phyloP scores from a whole-genome alignment of 768 basidiomycete species.

The Agaricus subrufescens region DNA sequence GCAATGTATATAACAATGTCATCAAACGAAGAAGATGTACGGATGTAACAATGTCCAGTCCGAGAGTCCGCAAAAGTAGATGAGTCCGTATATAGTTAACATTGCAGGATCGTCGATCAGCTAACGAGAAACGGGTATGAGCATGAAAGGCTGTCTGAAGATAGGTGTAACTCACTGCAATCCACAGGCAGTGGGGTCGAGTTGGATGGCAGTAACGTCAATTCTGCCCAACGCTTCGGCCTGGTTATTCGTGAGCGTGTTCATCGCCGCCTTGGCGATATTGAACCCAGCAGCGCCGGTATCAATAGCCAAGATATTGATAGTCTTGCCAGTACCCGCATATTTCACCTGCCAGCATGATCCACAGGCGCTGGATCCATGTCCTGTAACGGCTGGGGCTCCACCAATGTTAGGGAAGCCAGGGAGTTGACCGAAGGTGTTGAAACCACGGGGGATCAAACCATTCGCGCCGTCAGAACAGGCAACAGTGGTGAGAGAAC shows the following conservation, averaged over 20 bases:
- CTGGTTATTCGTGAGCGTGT: slow-evolving; percentile 42
- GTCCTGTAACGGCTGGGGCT: slow-evolving; percentile 38
- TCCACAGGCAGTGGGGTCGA: slow-evolving; percentile 46
- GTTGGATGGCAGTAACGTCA: slow-evolving; percentile 35
- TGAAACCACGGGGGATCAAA: slow-evolving; percentile 38
- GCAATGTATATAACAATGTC: too few species aligned
- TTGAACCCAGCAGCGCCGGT: slow-evolving; percentile 41
- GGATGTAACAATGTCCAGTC: too few species aligned
- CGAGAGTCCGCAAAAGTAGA: not conserved
- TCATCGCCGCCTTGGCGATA: slow-evolving; percentile 48
- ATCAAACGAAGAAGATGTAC: too few species aligned
- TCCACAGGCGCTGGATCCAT: slow-evolving; percentile 53
- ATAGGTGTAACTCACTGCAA: slow-evolving; percentile 18
- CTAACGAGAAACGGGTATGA: not conserved
- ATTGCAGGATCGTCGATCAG: not conserved
- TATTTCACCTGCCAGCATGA: slow-evolving; percentile 59
- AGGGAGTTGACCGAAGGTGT: slow-evolving; percentile 48
- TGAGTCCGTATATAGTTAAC: not conserved
- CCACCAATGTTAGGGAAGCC: slow-evolving; percentile 60
- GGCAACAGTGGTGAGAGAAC: slow-evolving; percentile 37
- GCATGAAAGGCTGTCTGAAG: not conserved
- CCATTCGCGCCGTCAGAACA: slow-evolving; percentile 52
- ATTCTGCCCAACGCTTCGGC: slow-evolving; percentile 46
- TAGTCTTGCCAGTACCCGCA: slow-evolving; percentile 28
- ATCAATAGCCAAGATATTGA: slow-evolving; percentile 53